Conservation (phyloP, 2,329 filamentous ascomycete genomes). For the Orbilia brochopaga region DNA sequence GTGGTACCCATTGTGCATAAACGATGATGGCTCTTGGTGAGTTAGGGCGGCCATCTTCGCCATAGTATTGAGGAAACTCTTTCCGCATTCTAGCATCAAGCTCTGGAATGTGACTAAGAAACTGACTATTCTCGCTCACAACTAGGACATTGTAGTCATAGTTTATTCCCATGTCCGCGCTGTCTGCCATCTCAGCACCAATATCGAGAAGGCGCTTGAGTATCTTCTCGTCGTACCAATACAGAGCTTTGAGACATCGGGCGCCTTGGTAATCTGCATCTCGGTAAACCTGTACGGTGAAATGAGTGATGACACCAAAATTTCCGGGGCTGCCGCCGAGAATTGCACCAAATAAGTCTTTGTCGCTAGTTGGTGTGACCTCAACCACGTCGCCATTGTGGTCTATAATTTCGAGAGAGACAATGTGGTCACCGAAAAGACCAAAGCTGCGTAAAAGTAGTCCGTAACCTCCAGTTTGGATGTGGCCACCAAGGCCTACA, state of each 20-base stretch:
- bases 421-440: conserved; percentile 56
- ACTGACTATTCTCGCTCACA: conserved; percentile 1
- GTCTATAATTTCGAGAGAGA: conserved; percentile 55
- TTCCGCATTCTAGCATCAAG: conserved; percentile 55
- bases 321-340: conserved; percentile 57
- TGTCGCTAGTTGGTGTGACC: conserved; percentile 53
- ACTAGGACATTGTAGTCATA: conserved; percentile 62
- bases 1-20: conserved; percentile 62
- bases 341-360: conserved; percentile 56
- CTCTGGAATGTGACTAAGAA: conserved; percentile 4
- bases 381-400: conserved; percentile 54
- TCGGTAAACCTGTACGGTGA: conserved; percentile 58
- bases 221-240: conserved; percentile 58
- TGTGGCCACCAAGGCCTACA: conserved; percentile 60
- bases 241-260: conserved; percentile 60
- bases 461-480: conserved; percentile 62
- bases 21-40: conserved; percentile 59
- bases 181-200: conserved; percentile 61
- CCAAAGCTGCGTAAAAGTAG: conserved; percentile 61
- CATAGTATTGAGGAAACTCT: conserved; percentile 4
- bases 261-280: conserved; percentile 59
- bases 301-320: conserved; percentile 56
- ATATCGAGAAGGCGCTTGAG: conserved; percentile 59
- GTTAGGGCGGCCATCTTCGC: conserved; percentile 54
- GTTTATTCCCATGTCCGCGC: conserved; percentile 60